Evolutionary conservation across 2,329 filamentous ascomycete species (phyloP).

Genomic region (Penicillium sp.): DNA sequence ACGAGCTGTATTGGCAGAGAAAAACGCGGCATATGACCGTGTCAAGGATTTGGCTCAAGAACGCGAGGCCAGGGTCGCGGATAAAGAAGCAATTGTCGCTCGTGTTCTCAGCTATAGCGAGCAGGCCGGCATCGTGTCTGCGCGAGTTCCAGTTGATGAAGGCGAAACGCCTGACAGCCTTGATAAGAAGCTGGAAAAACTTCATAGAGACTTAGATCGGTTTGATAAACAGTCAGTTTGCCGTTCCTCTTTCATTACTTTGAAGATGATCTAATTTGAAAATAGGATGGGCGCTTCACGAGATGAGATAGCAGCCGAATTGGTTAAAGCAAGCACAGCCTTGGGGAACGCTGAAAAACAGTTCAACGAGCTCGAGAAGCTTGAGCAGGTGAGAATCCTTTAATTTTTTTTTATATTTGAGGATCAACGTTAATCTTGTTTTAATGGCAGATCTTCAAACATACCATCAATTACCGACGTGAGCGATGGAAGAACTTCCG

Average conservation of each 20-base stretch:
- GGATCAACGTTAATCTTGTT: neutral
- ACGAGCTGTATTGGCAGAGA: conserved; percentile 54
- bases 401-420: neutral
- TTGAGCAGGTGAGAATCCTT: conserved; percentile 36
- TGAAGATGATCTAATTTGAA: conserved; percentile 22
- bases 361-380: conserved; percentile 32
- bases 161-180: conserved; percentile 59
- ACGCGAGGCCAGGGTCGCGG: conserved; percentile 45
- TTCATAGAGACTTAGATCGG: conserved; percentile 57
- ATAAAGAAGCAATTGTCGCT: conserved; percentile 45
- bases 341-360: conserved; percentile 36
- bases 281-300: conserved; percentile 58
- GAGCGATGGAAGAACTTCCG: conserved; percentile 78
- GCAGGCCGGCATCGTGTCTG: conserved; percentile 53
- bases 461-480: conserved; percentile 65
- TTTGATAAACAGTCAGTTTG: conserved; percentile 48
- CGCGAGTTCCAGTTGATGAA: conserved; percentile 60
- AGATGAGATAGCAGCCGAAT: conserved; percentile 57
- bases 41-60: conserved; percentile 49
- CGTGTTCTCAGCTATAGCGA: conserved; percentile 53
- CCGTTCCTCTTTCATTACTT: neutral
- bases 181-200: conserved; percentile 45
- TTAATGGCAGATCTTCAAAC: conserved; percentile 44
- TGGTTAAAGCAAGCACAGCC: conserved; percentile 31
- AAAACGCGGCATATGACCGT: conserved; percentile 57